phyloP scores from a whole-genome alignment of 2,329 filamentous ascomycete species.

The Sporothrix phasma region DNA sequence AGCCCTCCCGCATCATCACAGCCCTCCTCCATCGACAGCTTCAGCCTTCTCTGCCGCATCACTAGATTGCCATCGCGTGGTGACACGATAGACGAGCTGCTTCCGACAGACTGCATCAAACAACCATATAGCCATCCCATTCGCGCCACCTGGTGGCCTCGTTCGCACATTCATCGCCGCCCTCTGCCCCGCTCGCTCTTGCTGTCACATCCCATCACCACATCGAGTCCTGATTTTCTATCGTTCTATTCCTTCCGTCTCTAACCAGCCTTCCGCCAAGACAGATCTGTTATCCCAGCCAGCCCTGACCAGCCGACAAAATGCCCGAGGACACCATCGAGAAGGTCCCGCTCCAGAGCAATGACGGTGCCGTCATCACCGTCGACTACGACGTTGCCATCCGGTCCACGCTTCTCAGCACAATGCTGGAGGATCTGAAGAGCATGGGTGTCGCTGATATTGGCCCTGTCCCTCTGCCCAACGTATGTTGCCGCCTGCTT shows the following conservation, averaged over 20 bases:
- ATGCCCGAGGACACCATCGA: constrained; percentile 26
- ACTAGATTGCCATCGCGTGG: not conserved
- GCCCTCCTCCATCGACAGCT: not conserved
- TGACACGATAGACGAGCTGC: not conserved
- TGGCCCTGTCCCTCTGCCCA: constrained; percentile 76
- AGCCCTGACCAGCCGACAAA: constrained; percentile 11
- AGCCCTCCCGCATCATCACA: not conserved
- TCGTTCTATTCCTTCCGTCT: not conserved
- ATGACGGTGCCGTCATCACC: constrained; percentile 38
- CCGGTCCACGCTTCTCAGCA: constrained; percentile 92
- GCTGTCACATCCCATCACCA: not conserved
- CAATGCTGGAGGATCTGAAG: constrained; percentile 91
- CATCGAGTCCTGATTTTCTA: not conserved
- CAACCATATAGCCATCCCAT: not conserved
- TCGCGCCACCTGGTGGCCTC: not conserved
- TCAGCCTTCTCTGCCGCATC: not conserved
- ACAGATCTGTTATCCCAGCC: not conserved
- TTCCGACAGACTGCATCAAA: not conserved
- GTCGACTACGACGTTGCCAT: constrained; percentile 74
- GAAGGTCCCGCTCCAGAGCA: constrained; percentile 42
- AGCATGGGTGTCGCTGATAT: constrained; percentile 19
- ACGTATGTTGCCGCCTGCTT: constrained; percentile 40
- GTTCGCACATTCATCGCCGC: not conserved
- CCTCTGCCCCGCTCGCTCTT: not conserved
- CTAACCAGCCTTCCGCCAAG: not conserved